Conservation (phyloP, 2,329 filamentous ascomycete genomes). For the Ophidiomyces ophidiicola region DNA sequence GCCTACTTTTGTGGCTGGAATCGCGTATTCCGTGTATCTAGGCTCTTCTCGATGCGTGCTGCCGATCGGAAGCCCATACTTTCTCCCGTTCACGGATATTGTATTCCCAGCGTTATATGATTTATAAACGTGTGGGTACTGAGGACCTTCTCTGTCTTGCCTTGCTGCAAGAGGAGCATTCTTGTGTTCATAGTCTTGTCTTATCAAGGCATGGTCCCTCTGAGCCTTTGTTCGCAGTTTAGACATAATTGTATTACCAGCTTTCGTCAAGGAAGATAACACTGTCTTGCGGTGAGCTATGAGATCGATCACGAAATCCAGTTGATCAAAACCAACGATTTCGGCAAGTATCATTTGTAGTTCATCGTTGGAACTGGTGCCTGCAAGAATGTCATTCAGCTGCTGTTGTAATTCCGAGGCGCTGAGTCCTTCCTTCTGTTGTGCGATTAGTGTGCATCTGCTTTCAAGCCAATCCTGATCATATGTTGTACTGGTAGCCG, state of each 20-base stretch:
- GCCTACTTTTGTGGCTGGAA: slow-evolving; percentile 73
- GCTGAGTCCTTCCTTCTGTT: slow-evolving; percentile 53
- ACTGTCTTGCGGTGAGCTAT: slow-evolving; percentile 64
- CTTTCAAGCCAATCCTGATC: slow-evolving; percentile 57
- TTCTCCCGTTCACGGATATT: slow-evolving; percentile 64
- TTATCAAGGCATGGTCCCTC: slow-evolving; percentile 63
- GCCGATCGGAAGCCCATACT: slow-evolving; percentile 69
- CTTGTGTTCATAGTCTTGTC: slow-evolving; percentile 74
- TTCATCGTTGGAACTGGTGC: slow-evolving; percentile 63
- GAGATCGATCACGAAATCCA: slow-evolving; percentile 88
- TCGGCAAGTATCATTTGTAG: slow-evolving; percentile 85
- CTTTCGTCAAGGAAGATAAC: slow-evolving; percentile 29
- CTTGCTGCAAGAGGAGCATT: slow-evolving; percentile 56
- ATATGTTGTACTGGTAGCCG: slow-evolving; percentile 29
- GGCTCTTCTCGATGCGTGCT: slow-evolving; percentile 58
- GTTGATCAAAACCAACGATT: slow-evolving; percentile 79
- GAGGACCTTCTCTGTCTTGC: slow-evolving; percentile 55
- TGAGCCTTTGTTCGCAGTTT: slow-evolving; percentile 63
- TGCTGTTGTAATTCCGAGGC: slow-evolving; percentile 63
- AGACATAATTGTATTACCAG: slow-evolving; percentile 30
- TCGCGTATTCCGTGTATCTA: slow-evolving; percentile 78
- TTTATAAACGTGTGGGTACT: slow-evolving; percentile 92
- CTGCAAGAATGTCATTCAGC: slow-evolving; percentile 59
- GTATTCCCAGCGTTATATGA: slow-evolving; percentile 73
- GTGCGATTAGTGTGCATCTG: slow-evolving; percentile 56